These are phyloP conservation scores for Fusarium anguioides DNA, from an alignment of 2,329 filamentous ascomycete species.

Conservation along the genomic window DNA sequence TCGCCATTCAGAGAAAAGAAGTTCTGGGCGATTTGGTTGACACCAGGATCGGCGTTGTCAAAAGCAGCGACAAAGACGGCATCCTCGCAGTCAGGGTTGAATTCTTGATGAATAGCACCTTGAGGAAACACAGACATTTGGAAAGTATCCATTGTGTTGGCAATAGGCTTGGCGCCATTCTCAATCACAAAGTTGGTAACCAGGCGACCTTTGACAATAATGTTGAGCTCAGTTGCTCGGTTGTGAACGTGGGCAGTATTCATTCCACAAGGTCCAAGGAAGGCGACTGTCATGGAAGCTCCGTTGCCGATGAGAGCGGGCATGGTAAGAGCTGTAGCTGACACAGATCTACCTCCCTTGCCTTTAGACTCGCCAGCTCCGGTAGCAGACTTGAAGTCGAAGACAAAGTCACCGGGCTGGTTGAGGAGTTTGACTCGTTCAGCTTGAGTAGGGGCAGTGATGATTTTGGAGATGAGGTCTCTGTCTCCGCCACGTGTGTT, in stretches of 20 bases:
- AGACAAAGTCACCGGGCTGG: constrained; percentile 11
- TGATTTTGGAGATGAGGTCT: constrained; percentile 46
- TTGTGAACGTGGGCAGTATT: constrained; percentile 21
- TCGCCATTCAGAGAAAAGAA: constrained; percentile 10
- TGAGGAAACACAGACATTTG: constrained; percentile 63
- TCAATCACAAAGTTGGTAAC: constrained; percentile 12
- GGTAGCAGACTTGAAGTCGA: constrained; percentile 7
- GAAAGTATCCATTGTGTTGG: constrained; percentile 52
- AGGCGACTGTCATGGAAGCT: constrained; percentile 16
- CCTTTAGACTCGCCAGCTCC: background rate
- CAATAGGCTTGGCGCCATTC: constrained; percentile 45
- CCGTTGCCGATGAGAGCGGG: constrained; percentile 22
- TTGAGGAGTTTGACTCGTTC: constrained; percentile 48
- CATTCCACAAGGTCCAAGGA: constrained; percentile 17
- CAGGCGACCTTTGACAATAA: constrained; percentile 17
- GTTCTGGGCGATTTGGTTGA: constrained; percentile 57
- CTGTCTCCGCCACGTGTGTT: constrained; percentile 32
- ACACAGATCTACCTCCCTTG: constrained; percentile 7
- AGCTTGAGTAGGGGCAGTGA: constrained; percentile 46
- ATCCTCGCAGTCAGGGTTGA: constrained; percentile 62
- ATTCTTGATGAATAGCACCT: constrained; percentile 62
- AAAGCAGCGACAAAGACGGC: constrained; percentile 62
- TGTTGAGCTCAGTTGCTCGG: constrained; percentile 13
- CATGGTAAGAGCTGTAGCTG: constrained; percentile 18
- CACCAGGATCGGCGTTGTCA: constrained; percentile 58